A percentile compares a stretch with the other conserved stretches of the same genome.
phyloP scores from a whole-genome alignment of 1,284 basidiomycete species.

The Leccinum pallidistipes region DNA sequence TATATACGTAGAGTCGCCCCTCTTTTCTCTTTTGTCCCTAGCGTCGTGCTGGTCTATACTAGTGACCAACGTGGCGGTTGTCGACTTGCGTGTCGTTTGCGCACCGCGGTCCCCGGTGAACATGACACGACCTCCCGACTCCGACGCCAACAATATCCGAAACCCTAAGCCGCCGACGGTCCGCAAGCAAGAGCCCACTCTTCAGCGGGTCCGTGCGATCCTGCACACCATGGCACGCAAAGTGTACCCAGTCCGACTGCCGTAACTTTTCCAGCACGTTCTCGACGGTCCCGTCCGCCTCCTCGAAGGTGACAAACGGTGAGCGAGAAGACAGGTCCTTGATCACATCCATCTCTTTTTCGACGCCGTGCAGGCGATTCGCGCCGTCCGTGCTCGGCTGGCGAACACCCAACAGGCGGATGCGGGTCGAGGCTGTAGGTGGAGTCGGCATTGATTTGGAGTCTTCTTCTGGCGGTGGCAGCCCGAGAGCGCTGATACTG shows the following conservation, averaged over 20 bases:
- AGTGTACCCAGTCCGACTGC: neutral
- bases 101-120: too few species aligned
- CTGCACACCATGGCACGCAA: neutral
- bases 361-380: neutral
- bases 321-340: neutral
- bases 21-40: too few species aligned
- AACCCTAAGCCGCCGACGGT: neutral
- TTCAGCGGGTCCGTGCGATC: neutral
- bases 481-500: conserved; percentile 6
- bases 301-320: conserved; percentile 1
- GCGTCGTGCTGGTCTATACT: too few species aligned
- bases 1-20: too few species aligned
- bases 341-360: conserved; percentile 6
- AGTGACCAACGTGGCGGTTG: too few species aligned
- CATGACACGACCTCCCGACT: neutral
- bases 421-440: neutral
- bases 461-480: neutral
- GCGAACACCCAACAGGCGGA: conserved; percentile 11
- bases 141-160: neutral
- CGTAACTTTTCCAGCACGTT: neutral
- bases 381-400: conserved; percentile 14
- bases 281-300: conserved; percentile 9
- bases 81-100: too few species aligned
- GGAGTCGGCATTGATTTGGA: neutral
- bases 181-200: neutral